Base-by-base conservation (phyloP, 2,329 filamentous ascomycete genomes). In the Stachybotrys echinatus region DNA sequence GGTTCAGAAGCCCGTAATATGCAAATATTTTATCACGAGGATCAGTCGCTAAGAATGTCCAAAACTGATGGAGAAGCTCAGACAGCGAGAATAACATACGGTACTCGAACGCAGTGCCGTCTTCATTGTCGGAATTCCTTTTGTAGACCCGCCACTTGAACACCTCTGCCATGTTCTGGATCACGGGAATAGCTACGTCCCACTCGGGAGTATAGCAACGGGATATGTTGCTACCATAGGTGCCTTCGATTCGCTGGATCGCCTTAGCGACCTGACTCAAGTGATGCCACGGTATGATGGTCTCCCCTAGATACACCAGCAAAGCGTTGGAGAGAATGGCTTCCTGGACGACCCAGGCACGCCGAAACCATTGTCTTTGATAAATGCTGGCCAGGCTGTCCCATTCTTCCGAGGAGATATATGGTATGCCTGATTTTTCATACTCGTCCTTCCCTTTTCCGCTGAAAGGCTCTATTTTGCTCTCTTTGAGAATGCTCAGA, bases 321-420 rank as follows among this genome's bases (percentile, higher is more conserved):
- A 62, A 18, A 6, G 51, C 46, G 19, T 54, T 49, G 2, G 58
- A 53, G 2, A 64, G 51, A 14, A 63, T 47, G 3, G 60, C 59
- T 40, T 64, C 61, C 43, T 63, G 61, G 6, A 63, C 56, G 23
- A 63, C 57, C 59, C 62, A 63, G 6, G 58, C 59, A 6, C 62
- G 52, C 23, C 55, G 54, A 48, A 63, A 63, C 62, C 62, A 64
- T 39, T 62, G 60, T 18, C 58, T 48, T 47, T 60, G 56, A 43
- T 55, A 60, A 19, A 61, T 50, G 47, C 52, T 54, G 2, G 54
- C 60, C n/a, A 61, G 50, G 2, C 51, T 54, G 21, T 49, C 39
- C 58, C 58, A 58, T 27, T 54, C 53, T 7, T 45, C 23, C 34
- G 48, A 45, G 14, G 53, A 46, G 4, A 61, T 50, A 40, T 50